Evolutionary conservation across 1,284 basidiomycete species (phyloP).

Genomic region (Apiotrichum laibachii): DNA sequence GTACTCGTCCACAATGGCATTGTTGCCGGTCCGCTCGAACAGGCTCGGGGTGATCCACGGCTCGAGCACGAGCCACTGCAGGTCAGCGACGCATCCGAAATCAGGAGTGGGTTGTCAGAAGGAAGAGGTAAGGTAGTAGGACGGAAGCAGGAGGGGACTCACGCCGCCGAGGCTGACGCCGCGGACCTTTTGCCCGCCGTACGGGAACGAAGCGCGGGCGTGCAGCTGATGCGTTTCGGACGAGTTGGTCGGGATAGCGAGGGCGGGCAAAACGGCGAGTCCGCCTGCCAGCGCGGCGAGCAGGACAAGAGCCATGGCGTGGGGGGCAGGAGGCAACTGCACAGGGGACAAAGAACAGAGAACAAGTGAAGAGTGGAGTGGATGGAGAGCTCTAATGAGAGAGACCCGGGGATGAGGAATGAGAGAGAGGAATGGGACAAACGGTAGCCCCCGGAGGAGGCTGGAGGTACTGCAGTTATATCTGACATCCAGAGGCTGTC

Average conservation of each 20-base stretch:
- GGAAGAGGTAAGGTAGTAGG: neutral
- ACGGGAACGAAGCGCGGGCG: conserved; percentile 18
- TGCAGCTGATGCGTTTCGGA: no score
- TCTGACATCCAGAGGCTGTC: no score
- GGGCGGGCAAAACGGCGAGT: neutral
- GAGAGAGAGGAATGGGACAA: no score
- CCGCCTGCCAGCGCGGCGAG: neutral
- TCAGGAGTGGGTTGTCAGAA: no score
- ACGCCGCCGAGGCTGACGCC: conserved; percentile 52
- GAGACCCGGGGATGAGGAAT: no score
- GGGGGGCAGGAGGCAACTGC: neutral
- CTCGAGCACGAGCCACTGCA: conserved; percentile 42
- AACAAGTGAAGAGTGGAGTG: no score
- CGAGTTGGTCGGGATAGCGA: neutral
- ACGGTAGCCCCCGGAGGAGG: no score
- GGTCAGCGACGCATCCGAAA: neutral
- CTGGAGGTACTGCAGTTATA: no score
- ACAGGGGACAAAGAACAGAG: no score
- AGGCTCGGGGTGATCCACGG: conserved; percentile 63
- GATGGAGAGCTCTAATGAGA: no score
- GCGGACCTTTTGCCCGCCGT: conserved; percentile 46
- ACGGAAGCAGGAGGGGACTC: conserved; percentile 14
- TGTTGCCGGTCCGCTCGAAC: conserved; percentile 75
- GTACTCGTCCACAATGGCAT: conserved; percentile 72
- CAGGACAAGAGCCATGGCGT: neutral